Conservation (phyloP, 2,329 filamentous ascomycete genomes). For the Alternaria triticina region DNA sequence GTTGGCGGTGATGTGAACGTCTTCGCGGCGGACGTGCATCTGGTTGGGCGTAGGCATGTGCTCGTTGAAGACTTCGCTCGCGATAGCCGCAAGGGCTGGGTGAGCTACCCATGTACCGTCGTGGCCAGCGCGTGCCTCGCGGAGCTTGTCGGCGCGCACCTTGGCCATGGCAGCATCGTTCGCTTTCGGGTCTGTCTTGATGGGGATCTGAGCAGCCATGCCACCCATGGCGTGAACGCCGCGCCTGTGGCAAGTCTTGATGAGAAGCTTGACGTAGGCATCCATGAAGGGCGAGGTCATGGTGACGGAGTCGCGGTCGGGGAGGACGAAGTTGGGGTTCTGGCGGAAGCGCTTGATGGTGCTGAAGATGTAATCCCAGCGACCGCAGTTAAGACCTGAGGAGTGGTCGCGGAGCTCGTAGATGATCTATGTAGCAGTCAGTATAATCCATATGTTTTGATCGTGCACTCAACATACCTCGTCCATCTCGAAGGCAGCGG, state of each 20-base stretch:
- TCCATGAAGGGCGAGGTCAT: conserved; percentile 99
- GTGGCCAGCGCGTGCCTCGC: conserved; percentile 92
- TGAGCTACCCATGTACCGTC: conserved; percentile 98
- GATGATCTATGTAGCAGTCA: conserved; percentile 70
- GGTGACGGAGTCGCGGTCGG: conserved; percentile 87
- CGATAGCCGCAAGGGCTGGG: conserved; percentile 86
- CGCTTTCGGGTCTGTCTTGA: conserved; percentile 89
- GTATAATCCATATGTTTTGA: neutral
- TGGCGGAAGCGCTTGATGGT: conserved; percentile 99
- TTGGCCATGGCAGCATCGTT: conserved; percentile 95
- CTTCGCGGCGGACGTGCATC: conserved; percentile 87
- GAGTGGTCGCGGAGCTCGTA: conserved; percentile 98
- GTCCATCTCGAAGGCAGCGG: conserved; percentile 99
- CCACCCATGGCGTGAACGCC: conserved; percentile 99
- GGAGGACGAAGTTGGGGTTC: conserved; percentile 90
- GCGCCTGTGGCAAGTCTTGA: conserved; percentile 96
- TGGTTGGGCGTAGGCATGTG: conserved; percentile 99
- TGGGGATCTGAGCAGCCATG: conserved; percentile 98
- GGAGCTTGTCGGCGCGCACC: conserved; percentile 93
- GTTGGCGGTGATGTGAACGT: conserved; percentile 83
- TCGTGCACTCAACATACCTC: conserved; percentile 59
- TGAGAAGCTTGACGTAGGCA: conserved; percentile 93
- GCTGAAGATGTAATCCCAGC: conserved; percentile 99
- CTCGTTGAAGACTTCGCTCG: conserved; percentile 93
- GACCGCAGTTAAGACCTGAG: conserved; percentile 94